Base-by-base conservation (phyloP, 441 rosid genomes). In the Brassica balearica region DNA sequence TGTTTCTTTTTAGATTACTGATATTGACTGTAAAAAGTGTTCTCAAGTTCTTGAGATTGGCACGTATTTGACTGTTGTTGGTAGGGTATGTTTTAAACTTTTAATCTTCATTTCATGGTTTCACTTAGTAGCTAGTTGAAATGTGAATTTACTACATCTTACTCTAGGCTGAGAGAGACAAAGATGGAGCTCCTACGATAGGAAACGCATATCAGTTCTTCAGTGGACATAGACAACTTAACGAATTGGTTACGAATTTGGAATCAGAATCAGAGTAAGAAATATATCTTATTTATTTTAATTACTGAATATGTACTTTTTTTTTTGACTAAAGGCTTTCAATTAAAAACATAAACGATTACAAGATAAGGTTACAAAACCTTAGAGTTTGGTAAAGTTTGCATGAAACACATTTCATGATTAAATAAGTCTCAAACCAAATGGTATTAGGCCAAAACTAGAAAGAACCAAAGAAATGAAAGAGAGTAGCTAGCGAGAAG, bases 111-210 rank as follows among this genome's bases (percentile, higher is more conserved):
- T 19, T 56, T 17, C 61, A 3, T 56, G 61, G 61, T 55, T 55
- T 55, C 23, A 55, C 3, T 55, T 55, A 55, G 22, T 53, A 14
- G 17, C 56, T 48, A n/a, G 58, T 15, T 53, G 20, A 41, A 14
- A 14, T 53, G 59, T 53, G 59, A 15, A 14, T 41, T 53, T 53
- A 53, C 9, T 14, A 14, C 59, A 6, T 53, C 9, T 41, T 53
- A 53, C 61, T 56, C 61, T 56, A 56, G 61, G 25, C 61, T 56
- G 4, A 7, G 61, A 56, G 61, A 56, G 61, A 56, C 12, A 56
- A 56, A 17, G 25, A 56, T 56, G 61, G 61, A 8, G 23, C 25
- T 56, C 61, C 61, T 4, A 56, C 9, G 61, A 17, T 56, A 17
- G 23, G 11, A 56, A 7, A 19, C 1, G 25, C 25, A 8, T 56